A percentile compares a stretch with the other conserved stretches of the same genome.
Conservation (phyloP, 129 eudicot species). For the Centaurea solstitialis region DNA sequence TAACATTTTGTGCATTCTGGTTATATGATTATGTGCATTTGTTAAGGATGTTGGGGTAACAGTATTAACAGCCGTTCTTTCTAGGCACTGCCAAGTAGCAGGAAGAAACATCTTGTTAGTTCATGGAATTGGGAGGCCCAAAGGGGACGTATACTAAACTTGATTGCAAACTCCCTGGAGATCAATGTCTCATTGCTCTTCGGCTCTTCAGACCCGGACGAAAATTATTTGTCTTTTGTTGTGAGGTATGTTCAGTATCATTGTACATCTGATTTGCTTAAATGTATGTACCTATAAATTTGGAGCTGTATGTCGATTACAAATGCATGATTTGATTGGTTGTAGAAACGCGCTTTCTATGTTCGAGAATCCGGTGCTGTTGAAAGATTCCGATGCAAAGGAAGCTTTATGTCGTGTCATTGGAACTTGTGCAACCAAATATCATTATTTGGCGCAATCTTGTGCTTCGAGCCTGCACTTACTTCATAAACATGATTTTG, state of each 20-base stretch:
- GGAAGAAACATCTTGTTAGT: slow-evolving; percentile 65
- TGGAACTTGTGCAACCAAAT: slow-evolving; percentile 88
- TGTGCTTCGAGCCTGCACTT: slow-evolving; percentile 90
- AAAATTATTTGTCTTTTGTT: slow-evolving; percentile 79
- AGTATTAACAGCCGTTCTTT: background rate
- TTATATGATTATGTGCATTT: background rate
- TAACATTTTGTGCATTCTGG: background rate
- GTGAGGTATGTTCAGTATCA: slow-evolving; percentile 55
- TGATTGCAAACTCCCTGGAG: slow-evolving; percentile 88
- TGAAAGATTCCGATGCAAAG: slow-evolving; percentile 79
- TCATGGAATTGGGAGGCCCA: slow-evolving; percentile 96
- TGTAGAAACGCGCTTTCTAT: slow-evolving; percentile 75
- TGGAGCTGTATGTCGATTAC: background rate
- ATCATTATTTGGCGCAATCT: slow-evolving; percentile 75
- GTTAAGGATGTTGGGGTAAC: background rate
- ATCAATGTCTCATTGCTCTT: slow-evolving; percentile 87
- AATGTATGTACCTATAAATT: background rate
- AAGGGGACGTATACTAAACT: slow-evolving; percentile 69
- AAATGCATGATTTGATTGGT: slow-evolving; percentile 14
- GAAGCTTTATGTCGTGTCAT: slow-evolving; percentile 90
- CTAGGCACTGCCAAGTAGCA: slow-evolving; percentile 58
- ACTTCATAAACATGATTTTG: slow-evolving; percentile 86
- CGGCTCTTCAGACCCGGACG: slow-evolving; percentile 93
- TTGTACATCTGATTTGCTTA: background rate
- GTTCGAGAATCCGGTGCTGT: slow-evolving; percentile 72